phyloP scores from a whole-genome alignment of 441 rosid species.

The Euphorbia neoarborescens region DNA sequence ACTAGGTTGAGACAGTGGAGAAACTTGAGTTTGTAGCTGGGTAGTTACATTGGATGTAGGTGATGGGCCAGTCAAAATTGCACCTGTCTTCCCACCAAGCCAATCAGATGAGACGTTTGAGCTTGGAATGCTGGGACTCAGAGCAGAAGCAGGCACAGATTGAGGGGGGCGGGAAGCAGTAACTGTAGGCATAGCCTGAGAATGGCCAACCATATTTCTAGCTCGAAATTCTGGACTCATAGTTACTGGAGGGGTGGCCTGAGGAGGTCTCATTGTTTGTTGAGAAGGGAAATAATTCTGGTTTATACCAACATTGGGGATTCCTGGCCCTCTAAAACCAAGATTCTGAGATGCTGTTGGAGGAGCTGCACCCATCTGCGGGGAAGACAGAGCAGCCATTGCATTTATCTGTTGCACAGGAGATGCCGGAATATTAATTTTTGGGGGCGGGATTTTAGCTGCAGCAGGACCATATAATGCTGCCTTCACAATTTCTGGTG shows the following conservation, averaged over 20 bases:
- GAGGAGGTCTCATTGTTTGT: conserved; percentile 39
- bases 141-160: conserved; percentile 29
- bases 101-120: conserved; percentile 44
- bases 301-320: conserved; percentile 39
- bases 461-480: conserved; percentile 88
- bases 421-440: conserved; percentile 53
- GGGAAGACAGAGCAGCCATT: conserved; percentile 31
- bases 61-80: conserved; percentile 36
- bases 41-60: conserved; percentile 32
- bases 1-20: conserved; percentile 31
- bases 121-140: conserved; percentile 33
- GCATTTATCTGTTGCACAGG: conserved; percentile 39
- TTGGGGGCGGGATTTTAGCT: conserved; percentile 84
- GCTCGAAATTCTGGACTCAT: conserved; percentile 41
- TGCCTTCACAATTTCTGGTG: conserved; percentile 88
- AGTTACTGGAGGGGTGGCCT: conserved; percentile 35
- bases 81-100: conserved; percentile 47
- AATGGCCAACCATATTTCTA: conserved; percentile 37
- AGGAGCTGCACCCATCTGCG: conserved; percentile 32
- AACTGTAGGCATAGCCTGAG: conserved; percentile 32
- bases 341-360: conserved; percentile 36
- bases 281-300: conserved; percentile 52
- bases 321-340: conserved; percentile 58
- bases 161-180: conserved; percentile 38
- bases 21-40: conserved; percentile 36